phyloP scores from a whole-genome alignment of 805 yeast species.

The Suhomyces kilbournensis region DNA sequence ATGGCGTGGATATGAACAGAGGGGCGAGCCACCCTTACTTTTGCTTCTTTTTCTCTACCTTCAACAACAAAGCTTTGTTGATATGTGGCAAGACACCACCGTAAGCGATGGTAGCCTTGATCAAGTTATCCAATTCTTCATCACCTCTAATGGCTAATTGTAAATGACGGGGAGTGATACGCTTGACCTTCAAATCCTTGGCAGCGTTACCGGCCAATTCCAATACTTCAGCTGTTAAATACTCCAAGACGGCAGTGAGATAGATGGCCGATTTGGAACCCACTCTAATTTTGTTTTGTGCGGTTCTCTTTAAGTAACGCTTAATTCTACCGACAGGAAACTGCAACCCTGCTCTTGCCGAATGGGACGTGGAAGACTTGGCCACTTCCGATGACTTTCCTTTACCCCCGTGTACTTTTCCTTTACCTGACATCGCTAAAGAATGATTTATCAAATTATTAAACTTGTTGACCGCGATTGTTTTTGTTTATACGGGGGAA shows the following conservation, averaged over 20 bases:
- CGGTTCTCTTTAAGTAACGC: constrained; percentile 88
- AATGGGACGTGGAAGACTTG: constrained; percentile 78
- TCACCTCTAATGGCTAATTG: constrained; percentile 33
- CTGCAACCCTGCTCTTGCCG: constrained; percentile 91
- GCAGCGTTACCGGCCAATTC: constrained; percentile 34
- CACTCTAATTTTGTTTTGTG: constrained; percentile 78
- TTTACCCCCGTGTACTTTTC: constrained; percentile 95
- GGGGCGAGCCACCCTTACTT: not conserved
- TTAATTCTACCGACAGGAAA: constrained; percentile 99
- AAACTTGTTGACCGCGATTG: constrained; percentile 3
- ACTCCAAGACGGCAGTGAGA: constrained; percentile 30
- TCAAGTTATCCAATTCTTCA: constrained; percentile 32
- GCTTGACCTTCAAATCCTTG: constrained; percentile 32
- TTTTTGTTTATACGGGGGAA: constrained; percentile 2
- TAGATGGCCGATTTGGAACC: constrained; percentile 79
- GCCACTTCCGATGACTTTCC: constrained; percentile 80
- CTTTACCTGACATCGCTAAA: constrained; percentile 65
- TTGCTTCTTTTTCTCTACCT: constrained; percentile 28
- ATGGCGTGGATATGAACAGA: not conserved
- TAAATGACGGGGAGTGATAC: constrained; percentile 32
- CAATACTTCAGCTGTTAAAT: constrained; percentile 30
- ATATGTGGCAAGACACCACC: constrained; percentile 36
- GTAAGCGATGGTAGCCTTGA: constrained; percentile 31
- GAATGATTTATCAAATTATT: constrained; percentile 1
- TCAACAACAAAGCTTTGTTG: constrained; percentile 32